Conservation (phyloP, 805 yeast genomes). For the Saccharomycopsis schoenii region DNA sequence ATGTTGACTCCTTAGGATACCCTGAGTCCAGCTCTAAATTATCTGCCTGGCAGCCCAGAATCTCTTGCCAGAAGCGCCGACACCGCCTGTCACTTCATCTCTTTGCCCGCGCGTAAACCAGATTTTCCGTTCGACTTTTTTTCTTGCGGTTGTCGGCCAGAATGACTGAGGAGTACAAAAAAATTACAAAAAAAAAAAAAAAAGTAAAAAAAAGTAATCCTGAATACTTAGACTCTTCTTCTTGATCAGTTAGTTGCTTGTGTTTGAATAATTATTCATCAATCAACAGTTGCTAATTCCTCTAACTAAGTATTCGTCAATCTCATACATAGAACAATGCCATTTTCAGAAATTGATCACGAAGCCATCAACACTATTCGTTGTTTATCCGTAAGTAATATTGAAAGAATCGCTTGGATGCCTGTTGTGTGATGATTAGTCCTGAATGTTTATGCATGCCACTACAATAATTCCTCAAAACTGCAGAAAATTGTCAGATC, state of each 20-base stretch:
- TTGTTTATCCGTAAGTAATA: conserved; percentile 48
- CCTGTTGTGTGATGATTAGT: no score
- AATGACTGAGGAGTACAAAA: background rate
- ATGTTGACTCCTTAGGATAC: no score
- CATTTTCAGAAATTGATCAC: conserved; percentile 47
- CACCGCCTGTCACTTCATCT: no score
- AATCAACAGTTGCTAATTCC: background rate
- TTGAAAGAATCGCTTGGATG: conserved; percentile 14
- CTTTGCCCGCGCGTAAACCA: background rate
- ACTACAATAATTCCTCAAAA: background rate
- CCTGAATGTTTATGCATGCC: background rate
- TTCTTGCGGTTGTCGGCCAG: background rate
- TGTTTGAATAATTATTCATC: background rate
- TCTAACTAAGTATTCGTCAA: background rate
- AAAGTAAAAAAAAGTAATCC: background rate
- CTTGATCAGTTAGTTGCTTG: background rate
- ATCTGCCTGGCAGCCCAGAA: no score
- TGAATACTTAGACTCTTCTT: background rate
- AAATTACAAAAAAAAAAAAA: background rate
- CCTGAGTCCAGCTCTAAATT: no score
- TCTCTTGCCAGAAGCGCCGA: no score
- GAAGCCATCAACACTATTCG: conserved; percentile 83
- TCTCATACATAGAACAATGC: background rate
- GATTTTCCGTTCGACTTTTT: background rate
- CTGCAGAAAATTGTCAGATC: no score